phyloP scores from a whole-genome alignment of 192 early-diverging fungal genomes.

The Phlyctochytrium bullatum region DNA sequence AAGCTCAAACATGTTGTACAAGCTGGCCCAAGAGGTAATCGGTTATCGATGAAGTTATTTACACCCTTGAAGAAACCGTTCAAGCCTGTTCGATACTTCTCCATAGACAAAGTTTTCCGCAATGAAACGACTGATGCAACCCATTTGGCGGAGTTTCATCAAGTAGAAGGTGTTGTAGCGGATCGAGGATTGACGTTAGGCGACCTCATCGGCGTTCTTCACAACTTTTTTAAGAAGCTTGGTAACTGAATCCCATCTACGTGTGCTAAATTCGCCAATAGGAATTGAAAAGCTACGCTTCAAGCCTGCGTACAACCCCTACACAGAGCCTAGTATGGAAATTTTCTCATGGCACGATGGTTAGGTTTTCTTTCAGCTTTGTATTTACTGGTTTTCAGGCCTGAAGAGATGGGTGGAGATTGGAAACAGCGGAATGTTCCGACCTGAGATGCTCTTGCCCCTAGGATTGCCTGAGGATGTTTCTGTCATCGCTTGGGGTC shows the following conservation, averaged over 20 bases:
- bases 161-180: constrained; percentile 97
- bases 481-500: constrained; percentile 95
- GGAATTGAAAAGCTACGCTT: constrained; percentile 79
- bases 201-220: constrained; percentile 94
- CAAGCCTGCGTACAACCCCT: constrained; percentile 99
- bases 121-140: constrained; percentile 98
- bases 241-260: constrained; percentile 41
- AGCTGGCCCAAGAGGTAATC: constrained; percentile 73
- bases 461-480: constrained; percentile 94
- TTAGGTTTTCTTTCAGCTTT: constrained; percentile 7
- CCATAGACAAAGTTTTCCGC: constrained; percentile 98
- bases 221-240: constrained; percentile 97
- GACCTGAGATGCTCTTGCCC: constrained; percentile 96
- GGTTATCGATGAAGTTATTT: not conserved
- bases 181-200: constrained; percentile 93
- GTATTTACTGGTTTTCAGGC: constrained; percentile 26
- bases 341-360: constrained; percentile 95
- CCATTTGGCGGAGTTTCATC: constrained; percentile 99
- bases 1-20: constrained; percentile 86
- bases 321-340: constrained; percentile 99
- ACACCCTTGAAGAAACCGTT: constrained; percentile 66
- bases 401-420: constrained; percentile 91
- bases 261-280: not conserved
- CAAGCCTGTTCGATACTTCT: constrained; percentile 96
- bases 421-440: constrained; percentile 99